A percentile compares a stretch with the other conserved stretches of the same genome.
phyloP scores from a whole-genome alignment of 1,284 basidiomycete genomes.

The Lignosus rhinocerotis region DNA sequence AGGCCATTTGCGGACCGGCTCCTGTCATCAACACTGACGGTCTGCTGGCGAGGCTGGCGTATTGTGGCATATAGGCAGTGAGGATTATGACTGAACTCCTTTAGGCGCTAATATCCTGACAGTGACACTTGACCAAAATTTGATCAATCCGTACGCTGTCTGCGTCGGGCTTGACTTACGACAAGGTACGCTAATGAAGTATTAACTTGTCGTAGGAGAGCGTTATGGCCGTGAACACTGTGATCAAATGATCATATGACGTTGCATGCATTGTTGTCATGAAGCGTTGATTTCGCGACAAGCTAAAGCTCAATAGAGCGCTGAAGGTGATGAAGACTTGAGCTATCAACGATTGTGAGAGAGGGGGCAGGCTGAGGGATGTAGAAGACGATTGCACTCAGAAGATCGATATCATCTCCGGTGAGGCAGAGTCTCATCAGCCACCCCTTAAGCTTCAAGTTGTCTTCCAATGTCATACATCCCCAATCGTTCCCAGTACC shows the following conservation, averaged over 20 bases:
- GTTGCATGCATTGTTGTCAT: background rate
- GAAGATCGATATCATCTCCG: background rate
- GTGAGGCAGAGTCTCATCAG: background rate
- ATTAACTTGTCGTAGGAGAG: background rate
- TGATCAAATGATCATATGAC: background rate
- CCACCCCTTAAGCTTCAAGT: background rate
- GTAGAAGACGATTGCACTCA: background rate
- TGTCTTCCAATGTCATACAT: background rate
- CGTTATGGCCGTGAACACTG: background rate
- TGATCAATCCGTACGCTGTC: too few species aligned
- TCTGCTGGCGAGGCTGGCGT: too few species aligned
- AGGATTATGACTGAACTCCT: too few species aligned
- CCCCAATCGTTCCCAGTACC: background rate
- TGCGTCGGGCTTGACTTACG: too few species aligned
- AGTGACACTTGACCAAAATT: too few species aligned
- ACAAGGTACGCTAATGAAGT: background rate
- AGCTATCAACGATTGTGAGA: background rate
- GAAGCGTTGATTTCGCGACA: constrained; percentile 2
- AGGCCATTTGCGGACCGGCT: too few species aligned
- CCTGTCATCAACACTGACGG: too few species aligned
- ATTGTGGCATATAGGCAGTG: too few species aligned
- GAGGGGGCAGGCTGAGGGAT: background rate
- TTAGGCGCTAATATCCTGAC: too few species aligned
- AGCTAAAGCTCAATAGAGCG: background rate
- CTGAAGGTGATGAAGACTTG: background rate